phyloP scores from a whole-genome alignment of 352 stramenopile species.

The Phytopythium cucurbitacearum region DNA sequence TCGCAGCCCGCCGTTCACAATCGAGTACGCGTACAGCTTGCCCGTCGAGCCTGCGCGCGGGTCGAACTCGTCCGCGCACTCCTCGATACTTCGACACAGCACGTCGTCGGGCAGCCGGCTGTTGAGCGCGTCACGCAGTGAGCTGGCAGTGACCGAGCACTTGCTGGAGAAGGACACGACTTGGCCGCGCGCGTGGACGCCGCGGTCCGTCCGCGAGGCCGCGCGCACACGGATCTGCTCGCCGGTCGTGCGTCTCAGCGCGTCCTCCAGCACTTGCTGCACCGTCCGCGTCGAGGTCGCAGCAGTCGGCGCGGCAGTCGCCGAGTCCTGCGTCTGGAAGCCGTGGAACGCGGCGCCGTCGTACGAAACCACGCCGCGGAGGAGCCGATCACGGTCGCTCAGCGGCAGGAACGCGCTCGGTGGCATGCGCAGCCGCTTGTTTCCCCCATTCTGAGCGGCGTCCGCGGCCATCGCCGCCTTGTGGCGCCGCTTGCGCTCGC shows the following conservation, averaged over 20 bases:
- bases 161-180: conserved; percentile 87
- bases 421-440: conserved; percentile 31
- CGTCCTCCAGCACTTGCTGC: conserved; percentile 71
- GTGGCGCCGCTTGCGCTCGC: too few species aligned
- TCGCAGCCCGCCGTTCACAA: conserved; percentile 46
- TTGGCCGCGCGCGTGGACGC: conserved; percentile 90
- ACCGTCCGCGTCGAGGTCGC: conserved; percentile 45
- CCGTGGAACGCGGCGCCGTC: conserved; percentile 74
- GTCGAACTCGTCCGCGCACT: conserved; percentile 35
- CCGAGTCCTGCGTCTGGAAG: conserved; percentile 73
- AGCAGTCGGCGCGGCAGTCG: conserved; percentile 1
- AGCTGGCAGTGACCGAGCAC: conserved; percentile 35
- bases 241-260: conserved; percentile 60
- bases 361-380: conserved; percentile 59
- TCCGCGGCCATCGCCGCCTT: too few species aligned
- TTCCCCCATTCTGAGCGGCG: not conserved
- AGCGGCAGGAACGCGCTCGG: conserved; percentile 41
- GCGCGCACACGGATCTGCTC: conserved; percentile 76
- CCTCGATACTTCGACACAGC: conserved; percentile 31
- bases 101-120: conserved; percentile 64
- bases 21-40: conserved; percentile 69
- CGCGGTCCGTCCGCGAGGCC: conserved; percentile 89
- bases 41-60: conserved; percentile 36
- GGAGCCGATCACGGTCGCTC: conserved; percentile 13
- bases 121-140: conserved; percentile 67